Evolutionary conservation across 2,329 filamentous ascomycete genomes (phyloP).

Genomic region (Diplodia sapinea): DNA sequence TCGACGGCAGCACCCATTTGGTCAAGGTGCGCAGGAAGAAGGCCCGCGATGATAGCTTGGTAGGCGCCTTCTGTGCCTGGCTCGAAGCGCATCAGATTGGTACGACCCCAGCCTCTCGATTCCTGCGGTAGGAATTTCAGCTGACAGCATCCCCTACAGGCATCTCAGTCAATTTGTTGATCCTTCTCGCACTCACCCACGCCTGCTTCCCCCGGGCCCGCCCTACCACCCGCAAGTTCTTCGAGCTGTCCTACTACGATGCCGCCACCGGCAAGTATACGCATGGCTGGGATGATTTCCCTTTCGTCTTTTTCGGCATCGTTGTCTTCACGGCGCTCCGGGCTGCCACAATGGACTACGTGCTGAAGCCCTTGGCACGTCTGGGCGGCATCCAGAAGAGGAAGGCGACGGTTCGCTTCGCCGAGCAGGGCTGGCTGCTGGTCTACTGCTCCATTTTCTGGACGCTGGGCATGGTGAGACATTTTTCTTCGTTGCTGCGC

Average conservation of each 20-base stretch:
- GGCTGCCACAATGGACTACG: conserved; percentile 83
- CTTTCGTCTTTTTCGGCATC: conserved; percentile 78
- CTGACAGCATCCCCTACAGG: conserved; percentile 55
- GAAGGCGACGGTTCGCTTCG: conserved; percentile 82
- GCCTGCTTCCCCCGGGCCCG: conserved; percentile 80
- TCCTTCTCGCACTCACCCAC: conserved; percentile 82
- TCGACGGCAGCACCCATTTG: conserved; percentile 19
- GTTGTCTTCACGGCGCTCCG: conserved; percentile 86
- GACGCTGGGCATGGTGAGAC: conserved; percentile 76
- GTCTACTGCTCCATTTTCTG: conserved; percentile 84
- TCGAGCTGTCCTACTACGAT: conserved; percentile 84
- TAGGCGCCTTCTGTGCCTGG: conserved; percentile 68
- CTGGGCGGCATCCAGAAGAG: conserved; percentile 73
- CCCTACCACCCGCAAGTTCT: conserved; percentile 82
- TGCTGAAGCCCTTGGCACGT: conserved; percentile 78
- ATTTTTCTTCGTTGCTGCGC: background rate
- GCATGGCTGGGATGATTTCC: conserved; percentile 78
- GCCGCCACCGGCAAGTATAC: conserved; percentile 70
- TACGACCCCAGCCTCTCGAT: conserved; percentile 54
- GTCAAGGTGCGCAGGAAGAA: conserved; percentile 64
- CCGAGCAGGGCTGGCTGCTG: conserved; percentile 91
- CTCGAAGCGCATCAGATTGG: conserved; percentile 81
- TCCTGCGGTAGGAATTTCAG: background rate
- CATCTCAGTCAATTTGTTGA: conserved; percentile 82
- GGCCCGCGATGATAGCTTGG: conserved; percentile 66